A percentile compares a stretch with the other conserved stretches of the same genome.
phyloP scores from a whole-genome alignment of 352 stramenopile genomes.

The Aphanomyces cochlioides region DNA sequence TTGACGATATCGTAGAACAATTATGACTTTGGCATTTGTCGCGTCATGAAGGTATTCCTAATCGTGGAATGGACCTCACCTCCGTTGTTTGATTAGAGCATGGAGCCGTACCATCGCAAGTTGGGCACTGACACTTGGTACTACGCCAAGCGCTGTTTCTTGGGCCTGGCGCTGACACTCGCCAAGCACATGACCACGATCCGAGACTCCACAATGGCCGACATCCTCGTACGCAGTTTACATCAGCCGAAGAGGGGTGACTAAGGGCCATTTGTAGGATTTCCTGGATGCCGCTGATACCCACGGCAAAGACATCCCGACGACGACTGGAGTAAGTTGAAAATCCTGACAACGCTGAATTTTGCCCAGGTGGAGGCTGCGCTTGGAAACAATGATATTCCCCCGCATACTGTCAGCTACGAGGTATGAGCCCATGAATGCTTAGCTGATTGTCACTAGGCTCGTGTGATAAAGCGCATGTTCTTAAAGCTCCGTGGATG shows the following conservation, averaged over 20 bases:
- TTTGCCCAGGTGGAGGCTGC: conserved; percentile 18
- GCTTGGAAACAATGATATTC: conserved; percentile 36
- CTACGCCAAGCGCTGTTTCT: conserved; percentile 94
- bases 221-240: conserved; percentile 63
- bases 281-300: conserved; percentile 90
- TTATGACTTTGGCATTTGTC: conserved; percentile 95
- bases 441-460: conserved; percentile 34
- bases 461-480: conserved; percentile 90
- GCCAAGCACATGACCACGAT: conserved; percentile 95
- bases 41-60: conserved; percentile 75
- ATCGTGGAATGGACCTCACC: not conserved
- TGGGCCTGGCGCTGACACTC: conserved; percentile 89
- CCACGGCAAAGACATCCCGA: conserved; percentile 90
- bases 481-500: conserved; percentile 90
- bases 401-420: conserved; percentile 88
- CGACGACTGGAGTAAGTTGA: conserved; percentile 49
- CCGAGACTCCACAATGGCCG: conserved; percentile 91
- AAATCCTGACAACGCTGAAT: conserved; percentile 4
- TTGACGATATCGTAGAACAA: conserved; percentile 63
- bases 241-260: not conserved
- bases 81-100: conserved; percentile 40
- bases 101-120: conserved; percentile 96
- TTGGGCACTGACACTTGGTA: conserved; percentile 94
- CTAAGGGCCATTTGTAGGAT: conserved; percentile 35
- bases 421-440: conserved; percentile 47